Evolutionary conservation across 306 rosid genomes (phyloP).

Genomic region (Pterocarpus santalinus): DNA sequence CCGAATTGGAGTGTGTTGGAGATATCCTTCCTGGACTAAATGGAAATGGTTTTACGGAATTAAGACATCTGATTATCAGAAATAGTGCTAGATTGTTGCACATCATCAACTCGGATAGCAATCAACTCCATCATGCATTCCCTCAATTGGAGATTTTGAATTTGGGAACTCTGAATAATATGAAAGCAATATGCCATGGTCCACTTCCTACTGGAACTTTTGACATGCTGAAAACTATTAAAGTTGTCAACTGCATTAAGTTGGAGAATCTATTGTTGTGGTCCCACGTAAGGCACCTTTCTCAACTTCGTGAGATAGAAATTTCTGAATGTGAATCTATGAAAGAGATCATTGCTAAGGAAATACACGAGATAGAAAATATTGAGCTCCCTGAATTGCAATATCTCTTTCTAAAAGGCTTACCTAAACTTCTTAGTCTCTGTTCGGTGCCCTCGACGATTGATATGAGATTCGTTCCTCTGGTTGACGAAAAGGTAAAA

Average conservation of each 20-base stretch:
- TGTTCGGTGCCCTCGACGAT: not conserved
- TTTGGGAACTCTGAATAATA: no score
- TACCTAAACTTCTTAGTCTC: not conserved
- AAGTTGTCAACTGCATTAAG: conserved; percentile 27
- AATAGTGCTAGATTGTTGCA: no score
- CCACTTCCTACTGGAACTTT: not conserved
- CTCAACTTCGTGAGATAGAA: not conserved
- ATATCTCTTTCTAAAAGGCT: not conserved
- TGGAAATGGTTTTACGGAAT: not conserved
- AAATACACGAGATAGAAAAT: not conserved
- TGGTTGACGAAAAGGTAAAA: conserved; percentile 5
- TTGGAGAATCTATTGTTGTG: conserved; percentile 20
- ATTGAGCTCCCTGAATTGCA: conserved; percentile 7
- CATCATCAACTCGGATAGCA: no score
- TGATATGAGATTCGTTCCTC: not conserved
- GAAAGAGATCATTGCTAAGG: not conserved
- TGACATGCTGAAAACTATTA: not conserved
- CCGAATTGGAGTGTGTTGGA: not conserved
- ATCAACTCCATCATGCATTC: no score
- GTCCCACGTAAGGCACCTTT: not conserved
- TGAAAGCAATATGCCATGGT: no score
- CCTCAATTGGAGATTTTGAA: no score
- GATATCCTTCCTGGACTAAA: no score
- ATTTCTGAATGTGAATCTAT: conserved; percentile 1
- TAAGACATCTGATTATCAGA: no score